Conservation (phyloP, 371 early-diverging fungal species). For the Thermomucor indicae-seudaticae region DNA sequence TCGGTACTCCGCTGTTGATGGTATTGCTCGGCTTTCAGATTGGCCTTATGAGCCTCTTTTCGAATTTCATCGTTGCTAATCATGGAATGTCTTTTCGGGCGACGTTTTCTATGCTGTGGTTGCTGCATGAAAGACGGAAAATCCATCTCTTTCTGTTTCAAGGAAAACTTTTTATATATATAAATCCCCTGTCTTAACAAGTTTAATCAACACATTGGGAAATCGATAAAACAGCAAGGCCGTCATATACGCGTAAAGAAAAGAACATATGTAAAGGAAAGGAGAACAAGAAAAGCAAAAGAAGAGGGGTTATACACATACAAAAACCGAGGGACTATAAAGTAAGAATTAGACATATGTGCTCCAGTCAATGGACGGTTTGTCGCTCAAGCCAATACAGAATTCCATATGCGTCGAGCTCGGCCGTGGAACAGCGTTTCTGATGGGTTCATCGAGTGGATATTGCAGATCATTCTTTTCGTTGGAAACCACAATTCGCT, state of each 20-base stretch:
- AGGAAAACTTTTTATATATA: neutral
- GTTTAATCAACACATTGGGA: too few species aligned
- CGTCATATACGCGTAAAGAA: too few species aligned
- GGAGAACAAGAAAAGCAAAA: constrained; percentile 8
- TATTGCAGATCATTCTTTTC: constrained; percentile 27
- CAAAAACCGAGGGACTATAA: constrained; percentile 1
- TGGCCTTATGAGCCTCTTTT: neutral
- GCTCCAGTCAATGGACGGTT: constrained; percentile 44
- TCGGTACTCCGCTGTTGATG: neutral
- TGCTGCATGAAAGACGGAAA: neutral
- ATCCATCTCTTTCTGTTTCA: too few species aligned
- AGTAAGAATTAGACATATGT: constrained; percentile 7
- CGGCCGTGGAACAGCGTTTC: constrained; percentile 35
- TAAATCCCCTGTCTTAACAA: too few species aligned
- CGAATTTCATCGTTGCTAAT: neutral
- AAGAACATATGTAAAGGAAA: constrained; percentile 1
- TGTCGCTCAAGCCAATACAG: constrained; percentile 35
- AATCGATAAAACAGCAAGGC: too few species aligned
- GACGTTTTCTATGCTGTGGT: too few species aligned
- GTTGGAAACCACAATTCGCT: constrained; percentile 40
- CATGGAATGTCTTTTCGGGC: too few species aligned
- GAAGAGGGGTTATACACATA: neutral
- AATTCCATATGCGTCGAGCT: constrained; percentile 33
- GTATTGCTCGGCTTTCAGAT: neutral
- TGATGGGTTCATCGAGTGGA: constrained; percentile 42